phyloP scores from a whole-genome alignment of 257 asterid genomes.

The Salvia splendens region DNA sequence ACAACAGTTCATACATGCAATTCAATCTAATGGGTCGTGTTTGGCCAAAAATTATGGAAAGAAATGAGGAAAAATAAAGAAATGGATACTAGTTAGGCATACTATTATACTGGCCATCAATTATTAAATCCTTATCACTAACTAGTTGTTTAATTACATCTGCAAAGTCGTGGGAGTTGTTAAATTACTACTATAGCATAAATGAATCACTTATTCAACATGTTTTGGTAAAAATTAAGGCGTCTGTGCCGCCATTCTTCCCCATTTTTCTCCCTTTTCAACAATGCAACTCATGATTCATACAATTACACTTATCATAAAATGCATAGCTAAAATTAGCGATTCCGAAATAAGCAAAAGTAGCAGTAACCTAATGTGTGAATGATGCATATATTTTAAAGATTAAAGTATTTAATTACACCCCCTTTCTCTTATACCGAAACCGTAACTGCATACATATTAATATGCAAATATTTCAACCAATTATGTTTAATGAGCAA shows the following conservation, averaged over 20 bases:
- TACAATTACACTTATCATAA: too few relatives aligned
- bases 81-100: not conserved
- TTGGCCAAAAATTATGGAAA: not conserved
- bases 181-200: not conserved
- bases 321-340: not conserved
- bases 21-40: not conserved
- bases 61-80: not conserved
- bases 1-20: constrained; percentile 17
- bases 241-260: not conserved
- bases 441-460: not conserved
- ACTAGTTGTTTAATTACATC: not conserved
- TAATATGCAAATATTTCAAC: too few relatives aligned
- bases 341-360: not conserved
- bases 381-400: not conserved
- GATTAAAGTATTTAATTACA: not conserved
- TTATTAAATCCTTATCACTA: not conserved
- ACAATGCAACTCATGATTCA: not conserved
- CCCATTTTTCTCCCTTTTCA: not conserved
- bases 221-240: not conserved
- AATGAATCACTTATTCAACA: not conserved
- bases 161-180: not conserved
- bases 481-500: too few relatives aligned
- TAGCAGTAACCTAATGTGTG: not conserved
- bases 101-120: not conserved
- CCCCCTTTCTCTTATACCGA: not conserved